Evolutionary conservation across 2,329 filamentous ascomycete genomes (phyloP), one percentile per base, ranked within the genome.

Genomic region (Fonsecaea pugnacius): DNA sequence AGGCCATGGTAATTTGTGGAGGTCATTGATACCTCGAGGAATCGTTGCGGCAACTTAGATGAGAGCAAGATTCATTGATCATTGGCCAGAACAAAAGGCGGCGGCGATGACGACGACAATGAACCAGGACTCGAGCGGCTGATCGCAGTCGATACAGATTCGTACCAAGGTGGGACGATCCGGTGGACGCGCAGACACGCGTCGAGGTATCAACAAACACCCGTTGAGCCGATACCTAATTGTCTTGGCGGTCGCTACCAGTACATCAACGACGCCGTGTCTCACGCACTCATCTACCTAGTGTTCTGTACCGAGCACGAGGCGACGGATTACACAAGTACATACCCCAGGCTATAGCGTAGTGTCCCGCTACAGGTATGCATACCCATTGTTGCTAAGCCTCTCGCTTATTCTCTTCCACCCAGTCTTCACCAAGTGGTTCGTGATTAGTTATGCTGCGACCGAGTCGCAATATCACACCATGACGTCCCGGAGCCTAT

Each of bases 1-100:
- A 46, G 27, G 46, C 57, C 57, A 59, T 59, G 32, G 16, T 12
- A 12, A n/a, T 18, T n/a, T 2, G 18, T 48, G 21, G 43, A 27
- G 43, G 24, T 21, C 43, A 48, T 48, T 48, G 43, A 48, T 8
- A 16, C 21, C 43, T 48, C 10, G 43, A 48, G 21, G 21, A 6
- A 12, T 12, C 10, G 43, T 24, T 1, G 9, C 18, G 18, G 12
- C 9, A 48, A 27, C 24, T 18, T 48, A 48, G 27, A n/a, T 16
- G 40, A n/a, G 40, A 46, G 8, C 40, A 8, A 43, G 9, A 24
- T 14, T 9, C 21, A 12, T 1, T 48, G 43, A 24, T 24, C 14
- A 14, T 27, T 48, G 6, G 21, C 43, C 18, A 48, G 24, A 8
- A 48, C 21, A 48, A 24, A 27, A 14, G 18, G 24, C 12, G 21